Evolutionary conservation across 2,329 filamentous ascomycete genomes (phyloP).

Genomic region (Paracoccidioides lutzii): DNA sequence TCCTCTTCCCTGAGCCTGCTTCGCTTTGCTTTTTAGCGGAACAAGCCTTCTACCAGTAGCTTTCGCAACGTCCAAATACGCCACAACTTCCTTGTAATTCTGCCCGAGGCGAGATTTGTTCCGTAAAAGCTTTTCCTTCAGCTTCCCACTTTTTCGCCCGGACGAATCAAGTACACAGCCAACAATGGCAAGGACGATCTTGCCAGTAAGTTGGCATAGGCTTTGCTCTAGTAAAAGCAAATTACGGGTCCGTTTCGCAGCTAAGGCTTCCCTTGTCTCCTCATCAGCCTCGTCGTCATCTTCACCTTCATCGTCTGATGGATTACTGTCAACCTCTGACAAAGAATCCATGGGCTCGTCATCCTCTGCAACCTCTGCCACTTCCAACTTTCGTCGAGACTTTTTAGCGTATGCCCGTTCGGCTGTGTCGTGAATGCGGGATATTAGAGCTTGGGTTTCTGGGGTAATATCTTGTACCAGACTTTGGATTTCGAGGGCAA

Average conservation of each 20-base stretch:
- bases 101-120: conserved; percentile 70
- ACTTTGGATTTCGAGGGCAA: conserved; percentile 43
- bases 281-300: conserved; percentile 21
- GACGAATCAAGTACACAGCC: conserved; percentile 59
- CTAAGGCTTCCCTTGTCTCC: conserved; percentile 30
- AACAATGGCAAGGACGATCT: conserved; percentile 68
- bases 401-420: conserved; percentile 69
- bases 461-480: conserved; percentile 58
- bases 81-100: conserved; percentile 75
- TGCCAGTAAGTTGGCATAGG: conserved; percentile 73
- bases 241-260: conserved; percentile 46
- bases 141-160: conserved; percentile 46
- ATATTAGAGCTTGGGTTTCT: conserved; percentile 51
- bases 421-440: conserved; percentile 62
- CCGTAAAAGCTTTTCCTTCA: conserved; percentile 58
- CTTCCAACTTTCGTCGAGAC: conserved; percentile 33
- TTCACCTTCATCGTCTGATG: conserved; percentile 25
- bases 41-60: conserved; percentile 7
- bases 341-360: conserved; percentile 59
- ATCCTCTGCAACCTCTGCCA: conserved; percentile 17
- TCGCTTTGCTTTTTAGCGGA: conserved; percentile 1
- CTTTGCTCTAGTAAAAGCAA: conserved; percentile 70
- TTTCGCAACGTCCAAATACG: conserved; percentile 62
- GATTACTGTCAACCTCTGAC: conserved; percentile 44
- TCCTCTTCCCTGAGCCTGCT: neutral